Evolutionary conservation across 495 filamentous ascomycete genomes (phyloP), one percentile per base, ranked within the genome.

Genomic region (Collariella sp.): DNA sequence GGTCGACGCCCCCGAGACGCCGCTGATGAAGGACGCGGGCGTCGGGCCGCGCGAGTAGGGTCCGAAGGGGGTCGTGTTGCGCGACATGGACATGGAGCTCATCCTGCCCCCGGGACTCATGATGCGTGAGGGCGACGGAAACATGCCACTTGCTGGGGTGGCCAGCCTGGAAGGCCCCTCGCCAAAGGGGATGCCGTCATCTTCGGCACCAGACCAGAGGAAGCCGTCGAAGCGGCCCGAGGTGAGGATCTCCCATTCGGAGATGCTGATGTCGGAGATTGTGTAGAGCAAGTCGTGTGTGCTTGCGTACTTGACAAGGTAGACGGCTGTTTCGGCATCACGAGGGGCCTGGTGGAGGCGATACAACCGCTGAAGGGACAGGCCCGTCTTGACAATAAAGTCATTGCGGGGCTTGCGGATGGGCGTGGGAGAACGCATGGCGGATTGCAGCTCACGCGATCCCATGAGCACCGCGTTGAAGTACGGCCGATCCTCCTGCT

Each of bases 171-270:
- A 84, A 29, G 74, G 70, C n/a, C 70, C 70, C 24, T 74, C 70
- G 24, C 59, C 64, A 2, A 62, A 62, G 19, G 64, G 55, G 24
- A 67, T 67, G 40, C 76, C 61, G 26, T 76, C 75, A 52, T 79
- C 79, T 60, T 95, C 90, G 31, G 86, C 88, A n/a, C 91, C 91
- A 40, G 87, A 91, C 81, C 91, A 93, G 18, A 98, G 80, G 72
- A 98, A 97, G 5, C 91, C 91, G 65, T 98, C 93, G 63, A 99
- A 97, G 35, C 91, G 88, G 23, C 94, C 94, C 0, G 91, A 96
- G 24, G 85, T 88, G 29, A 99, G 79, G 39, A 99, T 91, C 36
- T 99, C 94, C 90, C 95, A 96, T 66, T 99, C 94, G 15, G 82
- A 83, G 24, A 84, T 77, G 59, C 81, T 89, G 62, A 99, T 89